Base-by-base conservation (phyloP, 257 asterid genomes). In the Solanum gandarillasii region DNA sequence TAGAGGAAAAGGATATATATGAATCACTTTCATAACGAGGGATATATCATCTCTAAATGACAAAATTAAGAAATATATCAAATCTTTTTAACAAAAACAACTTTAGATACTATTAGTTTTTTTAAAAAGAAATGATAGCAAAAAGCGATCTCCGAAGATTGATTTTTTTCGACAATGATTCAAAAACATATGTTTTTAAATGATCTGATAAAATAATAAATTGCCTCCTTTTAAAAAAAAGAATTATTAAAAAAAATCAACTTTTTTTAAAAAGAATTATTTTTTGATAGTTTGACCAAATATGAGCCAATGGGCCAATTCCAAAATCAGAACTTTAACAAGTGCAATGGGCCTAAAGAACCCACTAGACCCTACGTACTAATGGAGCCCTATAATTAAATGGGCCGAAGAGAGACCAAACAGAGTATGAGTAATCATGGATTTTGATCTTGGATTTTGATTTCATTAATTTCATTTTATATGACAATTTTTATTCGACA, bases 1-100 rank as follows among this genome's bases (percentile, higher is more conserved):
- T 5, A 48, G 9, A 48, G 8, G 3, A 48, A 48, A 2, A 48
- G 9, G 8, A 0, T 48, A 48, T 48, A 48, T 52, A 52, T 52
- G 1, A 52, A 16, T 6, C 4, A 16, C 3, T 16, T 52, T 52
- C 1, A 16, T 52, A 52, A 16, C 1, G 0, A 5, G 1, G 1
- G 1, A 0, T 18, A 52, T 18, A 52, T 52, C 9, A 6, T 0
- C 9, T 16, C 9, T 16, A 16, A 16, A 6, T 52, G 0, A 52
- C 9, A 52, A 52, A 6, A 6, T 52, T 52, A 9, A 16, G n/a
- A 18, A 0, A 18, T 52, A 52, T 52, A 52, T 52, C 9, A 52
- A 4, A 52, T 2, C 10, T 1, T 52, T 52, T 52, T 52, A 52
- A 18, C 25, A 58, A 55, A 55, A 58, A 20, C 12, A 20, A 20